phyloP scores from a whole-genome alignment of 140 eudicot species.

The Stevia rebaudiana region DNA sequence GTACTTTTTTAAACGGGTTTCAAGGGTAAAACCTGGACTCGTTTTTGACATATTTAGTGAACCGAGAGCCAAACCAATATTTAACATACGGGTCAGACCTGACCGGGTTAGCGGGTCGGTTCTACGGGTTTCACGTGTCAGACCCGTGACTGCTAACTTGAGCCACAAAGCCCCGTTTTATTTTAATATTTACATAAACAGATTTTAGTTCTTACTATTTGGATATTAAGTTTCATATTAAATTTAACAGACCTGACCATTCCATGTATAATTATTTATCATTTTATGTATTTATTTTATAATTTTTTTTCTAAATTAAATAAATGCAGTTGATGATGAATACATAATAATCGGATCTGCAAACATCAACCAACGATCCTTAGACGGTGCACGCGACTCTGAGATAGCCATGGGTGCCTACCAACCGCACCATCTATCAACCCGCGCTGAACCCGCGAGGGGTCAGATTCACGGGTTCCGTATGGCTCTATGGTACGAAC shows the following conservation, averaged over 20 bases:
- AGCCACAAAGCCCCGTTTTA: too few relatives aligned
- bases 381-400: conserved; percentile 81
- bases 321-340: conserved; percentile 64
- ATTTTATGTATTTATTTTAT: background rate
- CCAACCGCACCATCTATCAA: conserved; percentile 64
- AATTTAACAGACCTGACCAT: background rate
- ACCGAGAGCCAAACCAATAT: too few relatives aligned
- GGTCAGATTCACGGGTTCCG: conserved; percentile 81
- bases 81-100: too few relatives aligned
- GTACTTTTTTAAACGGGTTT: too few relatives aligned
- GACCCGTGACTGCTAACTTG: too few relatives aligned
- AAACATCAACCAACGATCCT: conserved; percentile 85
- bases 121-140: too few relatives aligned
- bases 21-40: too few relatives aligned
- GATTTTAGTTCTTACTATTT: background rate
- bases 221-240: background rate
- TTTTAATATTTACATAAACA: background rate
- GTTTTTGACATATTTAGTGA: too few relatives aligned
- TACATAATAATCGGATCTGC: conserved; percentile 82
- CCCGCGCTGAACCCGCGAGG: conserved; percentile 45
- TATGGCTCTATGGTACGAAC: conserved; percentile 88
- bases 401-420: conserved; percentile 95
- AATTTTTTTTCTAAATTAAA: background rate
- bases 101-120: too few relatives aligned
- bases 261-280: background rate